These are phyloP conservation scores for Spongiforma sp. DNA, from an alignment of 1,284 basidiomycete genomes.

Conservation along the genomic window DNA sequence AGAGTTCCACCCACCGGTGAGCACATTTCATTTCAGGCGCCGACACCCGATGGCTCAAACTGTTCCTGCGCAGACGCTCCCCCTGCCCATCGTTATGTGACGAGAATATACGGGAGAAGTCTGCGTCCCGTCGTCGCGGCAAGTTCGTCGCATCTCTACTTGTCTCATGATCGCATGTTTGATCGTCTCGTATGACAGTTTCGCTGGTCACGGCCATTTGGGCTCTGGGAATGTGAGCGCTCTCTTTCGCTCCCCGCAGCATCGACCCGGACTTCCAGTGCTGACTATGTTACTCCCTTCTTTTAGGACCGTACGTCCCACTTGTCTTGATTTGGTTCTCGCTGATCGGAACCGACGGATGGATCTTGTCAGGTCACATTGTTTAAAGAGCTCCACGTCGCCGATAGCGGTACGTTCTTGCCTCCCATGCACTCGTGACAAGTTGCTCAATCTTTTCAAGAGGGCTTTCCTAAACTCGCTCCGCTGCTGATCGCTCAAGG, in stretches of 20 bases:
- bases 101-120: conserved; percentile 56
- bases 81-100: conserved; percentile 64
- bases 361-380: conserved; percentile 56
- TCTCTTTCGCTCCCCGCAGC: background rate
- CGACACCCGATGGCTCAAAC: background rate
- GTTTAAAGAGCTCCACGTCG: conserved; percentile 58
- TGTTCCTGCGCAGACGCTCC: conserved; percentile 47
- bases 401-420: conserved; percentile 45
- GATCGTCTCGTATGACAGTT: conserved; percentile 38
- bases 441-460: conserved; percentile 36
- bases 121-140: conserved; percentile 62
- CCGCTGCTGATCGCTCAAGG: conserved; percentile 67
- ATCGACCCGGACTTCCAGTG: background rate
- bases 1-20: conserved; percentile 21
- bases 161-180: background rate
- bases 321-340: no score
- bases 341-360: no score
- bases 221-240: conserved; percentile 63
- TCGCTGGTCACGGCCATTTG: conserved; percentile 57
- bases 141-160: conserved; percentile 48
- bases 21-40: background rate
- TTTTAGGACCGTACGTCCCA: conserved; percentile 53
- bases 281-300: no score
- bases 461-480: conserved; percentile 53
- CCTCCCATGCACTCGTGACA: conserved; percentile 25